Conservation (phyloP, 2,329 filamentous ascomycete genomes). For the Ophiocordyceps robertsii region DNA sequence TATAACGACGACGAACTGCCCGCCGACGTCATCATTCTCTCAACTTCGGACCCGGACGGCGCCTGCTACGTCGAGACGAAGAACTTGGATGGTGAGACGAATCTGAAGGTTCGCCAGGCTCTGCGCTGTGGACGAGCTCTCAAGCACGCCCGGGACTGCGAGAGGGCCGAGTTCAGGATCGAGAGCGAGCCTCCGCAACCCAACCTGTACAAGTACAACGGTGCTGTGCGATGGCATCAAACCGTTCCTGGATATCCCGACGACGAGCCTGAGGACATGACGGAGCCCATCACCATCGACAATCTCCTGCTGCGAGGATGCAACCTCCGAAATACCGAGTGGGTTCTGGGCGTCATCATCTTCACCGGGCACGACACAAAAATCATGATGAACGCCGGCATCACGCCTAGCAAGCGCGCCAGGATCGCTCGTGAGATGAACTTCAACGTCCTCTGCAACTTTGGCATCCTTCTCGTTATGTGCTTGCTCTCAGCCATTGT, state of each 20-base stretch:
- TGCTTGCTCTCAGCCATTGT: constrained; percentile 77
- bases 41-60: constrained; percentile 86
- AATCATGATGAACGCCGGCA: constrained; percentile 97
- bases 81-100: constrained; percentile 95
- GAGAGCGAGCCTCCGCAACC: constrained; percentile 86
- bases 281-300: constrained; percentile 87
- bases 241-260: constrained; percentile 48
- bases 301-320: constrained; percentile 89
- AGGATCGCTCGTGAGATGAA: constrained; percentile 88
- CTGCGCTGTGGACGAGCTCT: constrained; percentile 72
- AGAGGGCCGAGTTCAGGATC: constrained; percentile 72
- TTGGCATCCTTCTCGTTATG: constrained; percentile 77
- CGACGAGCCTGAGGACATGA: constrained; percentile 59
- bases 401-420: constrained; percentile 87
- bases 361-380: constrained; percentile 96
- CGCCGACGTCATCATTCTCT: constrained; percentile 81
- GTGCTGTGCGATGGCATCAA: constrained; percentile 78
- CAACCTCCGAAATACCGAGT: constrained; percentile 89
- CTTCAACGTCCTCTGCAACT: constrained; percentile 96
- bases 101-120: constrained; percentile 86
- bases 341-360: constrained; percentile 81
- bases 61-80: constrained; percentile 98
- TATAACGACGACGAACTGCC: constrained; percentile 95
- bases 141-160: constrained; percentile 84
- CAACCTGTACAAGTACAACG: constrained; percentile 92